Percentiles rank a stretch among this genome's conserved stretches.
Evolutionary conservation across 2,329 filamentous ascomycete species (phyloP).

Genomic region (Monilinia vaccinii-corymbosi): DNA sequence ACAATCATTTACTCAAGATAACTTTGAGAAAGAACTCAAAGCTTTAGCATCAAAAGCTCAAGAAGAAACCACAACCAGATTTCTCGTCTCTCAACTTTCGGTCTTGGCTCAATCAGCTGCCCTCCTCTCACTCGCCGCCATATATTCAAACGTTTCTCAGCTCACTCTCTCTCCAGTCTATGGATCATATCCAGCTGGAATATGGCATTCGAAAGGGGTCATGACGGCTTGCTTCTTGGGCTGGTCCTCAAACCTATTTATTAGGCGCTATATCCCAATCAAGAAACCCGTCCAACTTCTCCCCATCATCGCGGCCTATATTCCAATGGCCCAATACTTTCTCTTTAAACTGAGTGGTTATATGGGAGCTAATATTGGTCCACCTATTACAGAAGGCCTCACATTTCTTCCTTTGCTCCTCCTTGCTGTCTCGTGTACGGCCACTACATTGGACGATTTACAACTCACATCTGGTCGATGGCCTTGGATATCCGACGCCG

Average conservation of each 20-base stretch:
- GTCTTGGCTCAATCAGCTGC: constrained; percentile 31
- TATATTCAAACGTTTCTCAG: constrained; percentile 62
- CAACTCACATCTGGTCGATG: constrained; percentile 41
- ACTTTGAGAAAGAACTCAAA: constrained; percentile 30
- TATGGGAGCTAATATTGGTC: constrained; percentile 63
- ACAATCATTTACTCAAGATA: constrained; percentile 26
- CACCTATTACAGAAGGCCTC: constrained; percentile 62
- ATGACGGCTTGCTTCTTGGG: constrained; percentile 60
- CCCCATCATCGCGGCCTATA: constrained; percentile 66
- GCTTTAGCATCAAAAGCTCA: constrained; percentile 27
- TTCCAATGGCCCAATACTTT: constrained; percentile 63
- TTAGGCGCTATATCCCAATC: constrained; percentile 42
- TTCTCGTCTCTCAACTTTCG: constrained; percentile 22
- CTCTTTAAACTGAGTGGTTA: constrained; percentile 57
- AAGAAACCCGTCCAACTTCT: constrained; percentile 43
- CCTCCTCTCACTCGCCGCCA: constrained; percentile 49
- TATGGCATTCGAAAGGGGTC: constrained; percentile 61
- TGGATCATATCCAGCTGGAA: constrained; percentile 67
- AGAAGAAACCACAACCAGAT: constrained; percentile 28
- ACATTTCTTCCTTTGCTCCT: constrained; percentile 62
- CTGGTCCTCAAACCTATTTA: constrained; percentile 56
- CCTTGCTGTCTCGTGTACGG: constrained; percentile 55
- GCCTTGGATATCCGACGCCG: constrained; percentile 53
- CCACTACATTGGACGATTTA: constrained; percentile 53
- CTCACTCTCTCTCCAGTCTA: constrained; percentile 79